Evolutionary conservation across 352 stramenopile species (phyloP), one percentile per base, ranked within the genome.

Genomic region (Phytophthora constricta): DNA sequence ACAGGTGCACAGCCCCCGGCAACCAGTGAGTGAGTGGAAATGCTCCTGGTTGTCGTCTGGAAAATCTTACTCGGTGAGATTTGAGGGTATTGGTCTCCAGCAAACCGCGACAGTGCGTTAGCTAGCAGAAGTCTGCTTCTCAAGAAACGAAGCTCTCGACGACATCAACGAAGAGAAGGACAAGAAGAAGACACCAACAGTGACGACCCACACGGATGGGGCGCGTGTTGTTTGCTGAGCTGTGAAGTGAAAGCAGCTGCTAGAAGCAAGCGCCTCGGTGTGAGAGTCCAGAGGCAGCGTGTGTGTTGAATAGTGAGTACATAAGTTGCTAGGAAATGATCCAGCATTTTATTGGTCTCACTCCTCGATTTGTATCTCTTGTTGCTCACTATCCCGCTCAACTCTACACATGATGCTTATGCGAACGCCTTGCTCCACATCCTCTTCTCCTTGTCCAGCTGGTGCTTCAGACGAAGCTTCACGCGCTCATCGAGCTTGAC

Each of bases 371-470:
- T n/a, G 22, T 39, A 13, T 67, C 23, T 53, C n/a, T n/a, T n/a
- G n/a, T n/a, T n/a, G n/a, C n/a, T 48, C 17, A 51, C 46, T 60
- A 46, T 62, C 39, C 39, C 47, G 48, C 20, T 57, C 20, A 19
- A 28, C 14, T 65, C 42, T n/a, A 42, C 8, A 28, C 50, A 39
- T 25, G 14, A 16, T 51, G 43, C 48, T 75, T 70, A 93, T 37
- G 87, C 84, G 54, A 96, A 95, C 28, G 86, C 88, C 68, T 90
- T 90, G 70, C 67, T 85, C 87, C 88, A 96, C 87, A 97, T 97
- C 75, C 93, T 93, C 76, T 96, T 97, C 66, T 95, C 87, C 77
- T 91, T 95, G 62, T 95, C 86, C 11, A 93, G 68, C 60, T 97
- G 82, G 28, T 82, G 84, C 64, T 90, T 90, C 34, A 86, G 63